A percentile compares a stretch with the other conserved stretches of the same genome.
Evolutionary conservation across 208 protist species (phyloP).

Genomic region (Crithidia thermophila): DNA sequence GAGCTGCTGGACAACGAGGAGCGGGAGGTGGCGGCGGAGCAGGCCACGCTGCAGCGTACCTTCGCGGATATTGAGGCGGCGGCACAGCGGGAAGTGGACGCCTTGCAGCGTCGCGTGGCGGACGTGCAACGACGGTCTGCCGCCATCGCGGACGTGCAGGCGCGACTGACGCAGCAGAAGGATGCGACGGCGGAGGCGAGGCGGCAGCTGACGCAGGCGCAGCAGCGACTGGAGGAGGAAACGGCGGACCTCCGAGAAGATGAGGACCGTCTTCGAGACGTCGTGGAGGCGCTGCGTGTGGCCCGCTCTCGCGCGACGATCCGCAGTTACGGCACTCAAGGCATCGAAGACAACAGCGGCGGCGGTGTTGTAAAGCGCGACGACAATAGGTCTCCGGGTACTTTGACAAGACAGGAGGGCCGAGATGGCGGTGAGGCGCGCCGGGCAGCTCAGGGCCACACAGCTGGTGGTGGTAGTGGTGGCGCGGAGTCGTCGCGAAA

Average conservation of each 20-base stretch:
- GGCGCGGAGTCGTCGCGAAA: neutral
- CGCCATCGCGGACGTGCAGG: conserved; percentile 30
- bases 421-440: neutral
- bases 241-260: conserved; percentile 50
- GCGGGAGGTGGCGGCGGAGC: conserved; percentile 44
- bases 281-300: conserved; percentile 46
- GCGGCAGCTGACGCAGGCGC: conserved; percentile 32
- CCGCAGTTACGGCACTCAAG: neutral
- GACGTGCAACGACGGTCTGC: conserved; percentile 51
- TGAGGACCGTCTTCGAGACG: conserved; percentile 49
- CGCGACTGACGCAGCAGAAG: conserved; percentile 37
- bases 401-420: neutral
- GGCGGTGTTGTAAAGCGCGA: neutral
- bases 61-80: conserved; percentile 35
- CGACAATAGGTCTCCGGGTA: neutral
- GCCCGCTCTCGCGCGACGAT: conserved; percentile 34
- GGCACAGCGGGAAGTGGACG: conserved; percentile 40
- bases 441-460: neutral
- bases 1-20: conserved; percentile 55
- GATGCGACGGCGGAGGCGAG: conserved; percentile 37
- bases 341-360: no score
- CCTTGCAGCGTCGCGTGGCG: conserved; percentile 42
- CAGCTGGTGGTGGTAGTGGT: neutral
- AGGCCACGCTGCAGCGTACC: conserved; percentile 34
- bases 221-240: conserved; percentile 52